A percentile compares a stretch with the other conserved stretches of the same genome.
These are phyloP conservation scores for Termitomyces sp. DNA, from an alignment of 768 basidiomycete species.

Conservation along the genomic window DNA sequence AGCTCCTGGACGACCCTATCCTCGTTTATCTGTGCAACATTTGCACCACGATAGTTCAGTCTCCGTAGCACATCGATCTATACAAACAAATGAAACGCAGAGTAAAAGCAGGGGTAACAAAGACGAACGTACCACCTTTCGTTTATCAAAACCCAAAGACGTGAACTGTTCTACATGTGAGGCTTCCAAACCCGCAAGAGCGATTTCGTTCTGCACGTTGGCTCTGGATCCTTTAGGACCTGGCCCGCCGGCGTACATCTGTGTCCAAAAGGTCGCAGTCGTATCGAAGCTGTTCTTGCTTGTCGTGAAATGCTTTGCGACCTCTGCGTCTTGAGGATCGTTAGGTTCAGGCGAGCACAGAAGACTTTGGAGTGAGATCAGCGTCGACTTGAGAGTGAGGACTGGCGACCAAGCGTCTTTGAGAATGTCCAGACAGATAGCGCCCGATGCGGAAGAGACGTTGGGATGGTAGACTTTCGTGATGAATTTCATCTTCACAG, in stretches of 20 bases:
- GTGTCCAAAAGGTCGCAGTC: conserved; percentile 92
- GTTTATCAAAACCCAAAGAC: conserved; percentile 73
- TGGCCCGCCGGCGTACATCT: conserved; percentile 82
- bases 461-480: conserved; percentile 98
- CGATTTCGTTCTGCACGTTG: conserved; percentile 51
- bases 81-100: background rate
- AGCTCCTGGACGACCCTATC: conserved; percentile 86
- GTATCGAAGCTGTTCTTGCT: conserved; percentile 84
- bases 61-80: conserved; percentile 87
- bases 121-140: conserved; percentile 76
- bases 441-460: conserved; percentile 88
- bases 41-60: conserved; percentile 82
- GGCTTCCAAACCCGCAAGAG: conserved; percentile 77
- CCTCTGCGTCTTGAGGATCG: conserved; percentile 97
- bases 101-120: conserved; percentile 1
- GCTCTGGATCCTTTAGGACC: conserved; percentile 42
- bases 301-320: conserved; percentile 94
- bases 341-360: conserved; percentile 93
- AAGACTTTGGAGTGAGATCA: conserved; percentile 91
- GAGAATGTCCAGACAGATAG: conserved; percentile 88
- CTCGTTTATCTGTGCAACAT: conserved; percentile 74
- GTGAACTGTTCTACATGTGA: conserved; percentile 85
- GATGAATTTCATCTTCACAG: conserved; percentile 98
- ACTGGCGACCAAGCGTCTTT: conserved; percentile 95
- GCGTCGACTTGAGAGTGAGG: conserved; percentile 90